Base-by-base conservation (phyloP, 306 rosid species). In the Cyclanthera cordifolia region DNA sequence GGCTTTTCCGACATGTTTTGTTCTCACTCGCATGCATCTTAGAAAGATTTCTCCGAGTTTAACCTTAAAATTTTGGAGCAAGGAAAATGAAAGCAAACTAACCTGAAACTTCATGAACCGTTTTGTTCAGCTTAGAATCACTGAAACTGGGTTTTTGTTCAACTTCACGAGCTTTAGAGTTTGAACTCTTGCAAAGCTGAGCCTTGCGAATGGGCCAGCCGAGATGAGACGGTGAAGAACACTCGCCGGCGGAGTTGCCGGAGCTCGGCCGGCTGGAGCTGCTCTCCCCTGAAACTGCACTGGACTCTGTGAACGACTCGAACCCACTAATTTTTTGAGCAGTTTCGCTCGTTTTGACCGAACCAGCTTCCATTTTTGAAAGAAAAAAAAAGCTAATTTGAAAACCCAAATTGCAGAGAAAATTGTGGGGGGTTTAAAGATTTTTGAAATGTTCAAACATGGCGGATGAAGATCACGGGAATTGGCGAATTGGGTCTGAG, bases 181-280 rank as follows among this genome's bases (percentile, higher is more conserved):
- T 76, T 1, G 69, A 73, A 67, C 79, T 75, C 53, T 80, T 85
- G 68, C 88, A 68, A 10, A 85, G 57, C 5, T 88, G 82, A 59
- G 96, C 95, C 71, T 90, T 84, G 30, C 87, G 88, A 64, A 93
- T 93, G 39, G 98, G 98, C 98, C 98, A 93, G 19, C 96, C 96
- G 75, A 93, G 84, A 69, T 82, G 87, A 24, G 88, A 23, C 69
- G 91, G 83, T 12, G 96, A 79, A 70, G 88, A 82, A 39, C 74
- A 71, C 75, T 80, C 87, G 64, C 69, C 89, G 37, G 70, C 8
- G 4, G 94, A 80, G 73, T 58, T 55, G 47, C 84, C 90, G 9
- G 87, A 83, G 67, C 82, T 80, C 20, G 91, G 86, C 67, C 83
- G 78, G 75, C 83, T 76, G 20, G 87, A 79, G 73, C 91, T 78